Percentiles rank a stretch among this genome's conserved stretches.
Evolutionary conservation across 2,329 filamentous ascomycete species (phyloP).

Genomic region (Colletotrichum euphorbiae): DNA sequence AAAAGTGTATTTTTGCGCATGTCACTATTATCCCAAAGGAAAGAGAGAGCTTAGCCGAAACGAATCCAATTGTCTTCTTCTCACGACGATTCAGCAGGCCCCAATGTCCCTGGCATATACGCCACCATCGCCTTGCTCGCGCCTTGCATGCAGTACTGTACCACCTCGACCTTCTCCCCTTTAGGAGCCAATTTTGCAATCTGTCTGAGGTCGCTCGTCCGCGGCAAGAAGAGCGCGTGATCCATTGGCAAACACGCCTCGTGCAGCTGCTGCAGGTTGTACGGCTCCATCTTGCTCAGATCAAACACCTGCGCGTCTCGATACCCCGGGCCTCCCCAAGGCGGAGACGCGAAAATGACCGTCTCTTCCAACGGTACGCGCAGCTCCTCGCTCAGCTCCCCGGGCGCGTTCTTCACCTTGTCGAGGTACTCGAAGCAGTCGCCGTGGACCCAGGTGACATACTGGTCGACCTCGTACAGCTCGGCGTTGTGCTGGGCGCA

Average conservation of each 20-base stretch:
- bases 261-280: slow-evolving; percentile 74
- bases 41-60: slow-evolving; percentile 3
- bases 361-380: slow-evolving; percentile 56
- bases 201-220: slow-evolving; percentile 85
- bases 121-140: slow-evolving; percentile 86
- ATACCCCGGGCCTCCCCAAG: slow-evolving; percentile 71
- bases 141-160: slow-evolving; percentile 92
- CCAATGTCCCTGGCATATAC: slow-evolving; percentile 60
- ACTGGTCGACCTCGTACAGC: slow-evolving; percentile 79
- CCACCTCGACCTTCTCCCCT: slow-evolving; percentile 73
- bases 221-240: slow-evolving; percentile 83
- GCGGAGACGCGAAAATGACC: slow-evolving; percentile 68
- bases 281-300: slow-evolving; percentile 87
- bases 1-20: slow-evolving; percentile 39
- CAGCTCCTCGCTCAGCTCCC: slow-evolving; percentile 53
- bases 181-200: slow-evolving; percentile 69
- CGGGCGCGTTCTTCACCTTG: slow-evolving; percentile 52
- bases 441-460: slow-evolving; percentile 87
- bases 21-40: neutral
- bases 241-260: slow-evolving; percentile 69
- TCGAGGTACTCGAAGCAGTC: slow-evolving; percentile 84
- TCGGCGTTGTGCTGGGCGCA: slow-evolving; percentile 94
- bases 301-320: slow-evolving; percentile 79
- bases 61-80: neutral
- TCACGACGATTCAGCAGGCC: neutral